Evolutionary conservation across 441 rosid species (phyloP), one percentile per base, ranked within the genome.

Genomic region (Gossypium laxum): DNA sequence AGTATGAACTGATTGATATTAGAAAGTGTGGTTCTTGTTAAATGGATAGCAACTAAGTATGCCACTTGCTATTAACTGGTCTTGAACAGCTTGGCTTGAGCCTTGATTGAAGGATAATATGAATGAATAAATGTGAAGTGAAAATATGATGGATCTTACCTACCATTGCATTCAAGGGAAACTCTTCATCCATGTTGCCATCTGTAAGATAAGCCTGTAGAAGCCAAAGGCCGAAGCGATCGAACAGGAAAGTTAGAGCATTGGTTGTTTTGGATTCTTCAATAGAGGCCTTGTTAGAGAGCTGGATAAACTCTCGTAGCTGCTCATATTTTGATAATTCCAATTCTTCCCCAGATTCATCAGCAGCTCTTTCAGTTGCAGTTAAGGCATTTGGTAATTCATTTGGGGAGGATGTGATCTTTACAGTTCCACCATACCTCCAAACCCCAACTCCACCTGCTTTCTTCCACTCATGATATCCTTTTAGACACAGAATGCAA

Each of bases 351-450:
- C 90, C 48, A 0, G 96, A 91, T 64, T 90, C 97, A 59, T 94
- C 97, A 1, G 89, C 96, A 1, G 89, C 83, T 78, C 86, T 89
- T 78, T 88, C 97, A 61, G 89, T 87, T 57, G 92, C 83, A 22
- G 85, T 68, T 43, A 81, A 72, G 61, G 89, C 87, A 17, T 81
- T 60, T 0, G 89, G 81, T 24, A 92, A 85, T 48, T 76, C 83
- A 74, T 87, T 93, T 0, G 93, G 89, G 4, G 92, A 81, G 64
- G 93, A 85, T 5, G 87, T 84, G 64, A 94, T 94, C 88, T 87
- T 94, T 56, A 94, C 96, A 24, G 91, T 90, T 43, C 98, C 98
- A 66, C 98, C 97, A 69, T 91, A 94, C 71, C 96, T 86, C 96
- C 97, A 94, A 15, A 91, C 88, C 69, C 98, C 98, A 14, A 83